Conservation (phyloP, 2,329 filamentous ascomycete genomes). For the Penicillium glabrum region DNA sequence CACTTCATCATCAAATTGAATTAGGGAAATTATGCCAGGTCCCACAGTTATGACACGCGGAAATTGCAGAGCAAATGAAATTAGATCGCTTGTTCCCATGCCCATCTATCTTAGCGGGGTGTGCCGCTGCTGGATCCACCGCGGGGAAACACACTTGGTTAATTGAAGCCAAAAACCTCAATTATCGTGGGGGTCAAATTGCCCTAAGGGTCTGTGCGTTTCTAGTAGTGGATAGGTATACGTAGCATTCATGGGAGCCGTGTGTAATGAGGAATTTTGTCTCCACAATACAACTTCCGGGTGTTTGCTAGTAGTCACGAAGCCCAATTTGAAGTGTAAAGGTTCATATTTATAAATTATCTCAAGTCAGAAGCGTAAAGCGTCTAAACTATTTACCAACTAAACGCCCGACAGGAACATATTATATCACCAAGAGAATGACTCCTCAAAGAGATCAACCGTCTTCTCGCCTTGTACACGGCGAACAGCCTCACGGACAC, state of each 20-base stretch:
- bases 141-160: no score
- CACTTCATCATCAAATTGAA: no score
- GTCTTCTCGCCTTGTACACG: slow-evolving; percentile 28
- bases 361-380: not conserved
- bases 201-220: not conserved
- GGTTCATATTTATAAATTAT: not conserved
- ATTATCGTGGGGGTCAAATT: not conserved
- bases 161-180: no score
- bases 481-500: slow-evolving; percentile 34
- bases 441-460: slow-evolving; percentile 38
- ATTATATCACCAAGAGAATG: slow-evolving; percentile 35
- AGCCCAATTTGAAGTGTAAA: not conserved
- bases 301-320: not conserved
- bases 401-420: not conserved
- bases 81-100: no score
- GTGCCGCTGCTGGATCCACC: not conserved
- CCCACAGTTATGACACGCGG: no score
- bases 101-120: not conserved
- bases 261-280: no score
- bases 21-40: no score
- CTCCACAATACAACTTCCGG: not conserved
- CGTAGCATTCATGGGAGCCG: no score
- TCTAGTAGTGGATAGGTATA: not conserved
- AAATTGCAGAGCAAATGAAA: no score
- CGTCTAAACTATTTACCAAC: not conserved